phyloP scores from a whole-genome alignment of 768 basidiomycete genomes.

The Mycena amicta region DNA sequence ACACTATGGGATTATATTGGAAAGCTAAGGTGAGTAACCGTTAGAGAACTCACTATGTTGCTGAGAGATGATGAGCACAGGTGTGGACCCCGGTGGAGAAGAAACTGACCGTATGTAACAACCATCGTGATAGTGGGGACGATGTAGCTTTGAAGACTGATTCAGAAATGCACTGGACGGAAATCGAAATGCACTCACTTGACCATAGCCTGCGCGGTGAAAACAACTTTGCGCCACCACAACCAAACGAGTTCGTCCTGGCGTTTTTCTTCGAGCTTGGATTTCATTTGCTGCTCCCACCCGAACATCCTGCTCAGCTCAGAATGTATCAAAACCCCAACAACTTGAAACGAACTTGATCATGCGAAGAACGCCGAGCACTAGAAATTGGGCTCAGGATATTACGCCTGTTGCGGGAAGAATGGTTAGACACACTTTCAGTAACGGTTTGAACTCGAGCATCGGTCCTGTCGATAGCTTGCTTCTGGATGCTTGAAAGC shows the following conservation, averaged over 20 bases:
- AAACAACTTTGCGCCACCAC: constrained; percentile 42
- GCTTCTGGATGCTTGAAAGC: constrained; percentile 29
- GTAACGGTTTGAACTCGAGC: constrained; percentile 48
- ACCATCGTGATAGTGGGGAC: background rate
- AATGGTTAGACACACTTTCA: constrained; percentile 38
- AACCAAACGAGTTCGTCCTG: constrained; percentile 49
- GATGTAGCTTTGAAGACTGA: background rate
- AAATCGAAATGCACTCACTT: constrained; percentile 33
- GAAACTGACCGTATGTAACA: background rate
- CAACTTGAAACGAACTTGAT: constrained; percentile 40
- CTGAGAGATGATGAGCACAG: no score
- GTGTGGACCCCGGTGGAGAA: background rate
- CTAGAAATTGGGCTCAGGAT: constrained; percentile 35
- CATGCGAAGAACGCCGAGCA: constrained; percentile 47
- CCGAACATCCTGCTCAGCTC: constrained; percentile 39
- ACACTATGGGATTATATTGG: background rate
- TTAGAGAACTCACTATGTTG: no score
- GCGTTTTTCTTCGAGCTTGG: constrained; percentile 45
- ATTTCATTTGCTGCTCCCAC: constrained; percentile 49
- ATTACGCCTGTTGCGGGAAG: background rate
- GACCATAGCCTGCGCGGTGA: constrained; percentile 37
- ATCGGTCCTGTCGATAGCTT: constrained; percentile 50
- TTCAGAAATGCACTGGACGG: background rate
- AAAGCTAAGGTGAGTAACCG: no score
- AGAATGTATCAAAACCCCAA: background rate